phyloP scores from a whole-genome alignment of 1,284 basidiomycete species.

The Marasmius sp. region DNA sequence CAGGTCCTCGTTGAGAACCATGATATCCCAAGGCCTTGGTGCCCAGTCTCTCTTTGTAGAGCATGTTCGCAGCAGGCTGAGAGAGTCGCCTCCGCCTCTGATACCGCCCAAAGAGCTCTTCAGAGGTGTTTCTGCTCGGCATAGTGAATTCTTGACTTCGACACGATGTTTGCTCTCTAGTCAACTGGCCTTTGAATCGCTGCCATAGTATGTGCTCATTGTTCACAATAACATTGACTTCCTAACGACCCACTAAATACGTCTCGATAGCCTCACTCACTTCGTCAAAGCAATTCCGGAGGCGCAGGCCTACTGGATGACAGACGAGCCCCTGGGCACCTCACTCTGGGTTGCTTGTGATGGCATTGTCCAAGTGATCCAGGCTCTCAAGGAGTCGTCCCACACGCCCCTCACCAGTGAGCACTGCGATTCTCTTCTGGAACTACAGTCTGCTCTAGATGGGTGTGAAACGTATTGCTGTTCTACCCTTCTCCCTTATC shows the following conservation, averaged over 20 bases:
- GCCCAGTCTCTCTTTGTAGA: constrained; percentile 16
- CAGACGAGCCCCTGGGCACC: constrained; percentile 8
- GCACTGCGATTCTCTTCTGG: constrained; percentile 9
- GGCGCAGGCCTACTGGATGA: constrained; percentile 9
- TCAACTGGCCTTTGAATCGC: constrained; percentile 17
- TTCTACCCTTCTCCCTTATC: constrained; percentile 10
- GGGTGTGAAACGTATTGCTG: constrained; percentile 13
- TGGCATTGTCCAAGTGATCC: constrained; percentile 19
- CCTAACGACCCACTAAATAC: not conserved
- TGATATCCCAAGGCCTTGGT: constrained; percentile 14
- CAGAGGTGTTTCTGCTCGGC: constrained; percentile 1
- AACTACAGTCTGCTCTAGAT: constrained; percentile 6
- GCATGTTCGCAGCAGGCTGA: constrained; percentile 15
- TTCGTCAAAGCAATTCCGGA: constrained; percentile 12
- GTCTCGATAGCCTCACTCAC: constrained; percentile 12
- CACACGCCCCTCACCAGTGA: constrained; percentile 9
- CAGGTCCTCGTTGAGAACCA: constrained; percentile 15
- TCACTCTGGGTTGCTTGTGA: constrained; percentile 12
- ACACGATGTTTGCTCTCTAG: constrained; percentile 19
- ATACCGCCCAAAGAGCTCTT: constrained; percentile 13
- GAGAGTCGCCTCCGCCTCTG: constrained; percentile 10
- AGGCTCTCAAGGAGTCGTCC: constrained; percentile 20
- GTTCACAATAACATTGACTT: not conserved
- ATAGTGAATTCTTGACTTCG: constrained; percentile 10
- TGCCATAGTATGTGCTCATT: constrained; percentile 18